Conservation (phyloP, 202 grass and related monocot species). For the Carex sylvatica region DNA sequence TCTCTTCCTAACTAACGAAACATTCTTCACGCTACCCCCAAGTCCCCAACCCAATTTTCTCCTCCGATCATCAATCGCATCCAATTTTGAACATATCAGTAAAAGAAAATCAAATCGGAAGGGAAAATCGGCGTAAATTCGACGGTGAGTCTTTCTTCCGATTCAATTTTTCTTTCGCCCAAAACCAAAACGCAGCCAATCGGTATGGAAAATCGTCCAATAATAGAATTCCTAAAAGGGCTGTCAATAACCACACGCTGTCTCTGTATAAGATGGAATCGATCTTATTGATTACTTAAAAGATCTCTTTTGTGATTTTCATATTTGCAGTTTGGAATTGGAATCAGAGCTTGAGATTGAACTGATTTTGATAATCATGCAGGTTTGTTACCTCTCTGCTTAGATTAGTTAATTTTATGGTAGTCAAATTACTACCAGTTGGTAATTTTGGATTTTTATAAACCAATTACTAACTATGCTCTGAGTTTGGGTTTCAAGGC, state of each 20-base stretch:
- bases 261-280: too few species aligned
- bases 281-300: not conserved
- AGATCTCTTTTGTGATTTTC: not conserved
- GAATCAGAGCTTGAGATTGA: not conserved
- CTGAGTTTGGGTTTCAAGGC: not conserved
- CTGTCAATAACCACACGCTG: not conserved
- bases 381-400: conserved; percentile 9
- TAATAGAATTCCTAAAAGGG: not conserved
- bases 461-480: not conserved
- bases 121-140: not conserved
- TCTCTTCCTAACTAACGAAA: not conserved
- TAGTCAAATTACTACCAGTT: not conserved
- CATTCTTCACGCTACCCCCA: not conserved
- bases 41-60: too few species aligned
- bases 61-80: not conserved
- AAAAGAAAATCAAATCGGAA: not conserved
- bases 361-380: conserved; percentile 13
- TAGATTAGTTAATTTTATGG: not conserved
- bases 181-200: not conserved
- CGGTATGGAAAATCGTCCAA: not conserved
- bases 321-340: not conserved
- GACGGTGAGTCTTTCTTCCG: not conserved
- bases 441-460: not conserved
- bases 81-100: not conserved
- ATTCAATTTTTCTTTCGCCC: not conserved